Evolutionary conservation across 2,329 filamentous ascomycete genomes (phyloP), one percentile per base, ranked within the genome.

Genomic region (Cladophialophora immunda): DNA sequence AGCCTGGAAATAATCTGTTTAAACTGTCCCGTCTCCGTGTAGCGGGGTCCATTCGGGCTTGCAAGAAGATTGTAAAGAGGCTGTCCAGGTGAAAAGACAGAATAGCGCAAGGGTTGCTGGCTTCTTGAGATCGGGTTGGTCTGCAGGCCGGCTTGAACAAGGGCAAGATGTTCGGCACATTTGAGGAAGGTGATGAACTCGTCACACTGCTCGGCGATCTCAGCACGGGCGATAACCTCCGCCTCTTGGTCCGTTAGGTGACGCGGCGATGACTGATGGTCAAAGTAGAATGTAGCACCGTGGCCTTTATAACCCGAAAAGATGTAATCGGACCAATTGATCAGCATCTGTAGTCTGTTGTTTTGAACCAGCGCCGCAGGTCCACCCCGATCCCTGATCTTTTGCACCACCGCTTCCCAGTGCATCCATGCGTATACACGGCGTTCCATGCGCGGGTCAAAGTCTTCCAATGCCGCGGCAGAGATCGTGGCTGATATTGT

Each of bases 281-380:
- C 76, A 58, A 76, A 79, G 63, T 74, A 76, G 58, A 80, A 79
- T 45, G 74, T 77, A 1, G 74, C 71, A 5, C 74, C 74, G 13
- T 76, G 71, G 0, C 74, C 75, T 62, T 79, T 76, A 68, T 79
- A 80, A 1, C 79, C 78, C 0, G 77, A 76, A 50, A 80, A 73
- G 34, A 79, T 78, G 66, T 80, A 80, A 68, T 80, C 78, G 65
- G 78, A 77, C 79, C 78, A 80, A 59, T 81, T 79, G 52, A 80
- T 79, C 56, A 81, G 66, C 76, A 78, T 80, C 3, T 75, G 77
- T 50, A 80, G 58, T 50, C 73, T 68, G 22, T 74, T 78, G 36
- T 77, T 79, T 45, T 78, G 73, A 34, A 74, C 70, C 59, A 80
- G 78, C 8, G 75, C 77, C 15, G 70, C 68, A 4, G 78, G 77